Percentiles rank a stretch among this genome's conserved stretches.
Evolutionary conservation across 2,329 filamentous ascomycete genomes (phyloP).

Genomic region (Scleromitrula shiraiana): DNA sequence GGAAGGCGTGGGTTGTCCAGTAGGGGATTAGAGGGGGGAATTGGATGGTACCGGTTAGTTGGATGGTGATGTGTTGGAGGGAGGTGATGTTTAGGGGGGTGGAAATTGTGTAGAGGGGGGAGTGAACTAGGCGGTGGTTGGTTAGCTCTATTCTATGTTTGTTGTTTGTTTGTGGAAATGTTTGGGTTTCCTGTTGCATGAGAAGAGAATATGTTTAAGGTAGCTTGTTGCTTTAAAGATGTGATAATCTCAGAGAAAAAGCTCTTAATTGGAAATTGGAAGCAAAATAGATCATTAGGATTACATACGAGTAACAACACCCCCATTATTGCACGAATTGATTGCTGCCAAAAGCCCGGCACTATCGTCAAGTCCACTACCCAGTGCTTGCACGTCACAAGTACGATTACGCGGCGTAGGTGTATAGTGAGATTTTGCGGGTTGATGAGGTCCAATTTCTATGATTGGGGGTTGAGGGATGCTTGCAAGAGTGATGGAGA

Average conservation of each 20-base stretch:
- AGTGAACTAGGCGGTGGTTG: too few species aligned
- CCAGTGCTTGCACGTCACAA: neutral
- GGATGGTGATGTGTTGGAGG: conserved; percentile 2
- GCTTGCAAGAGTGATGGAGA: too few species aligned
- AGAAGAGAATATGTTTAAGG: too few species aligned
- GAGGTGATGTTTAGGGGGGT: neutral
- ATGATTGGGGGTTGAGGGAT: too few species aligned
- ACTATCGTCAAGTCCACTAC: neutral
- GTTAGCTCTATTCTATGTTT: too few species aligned
- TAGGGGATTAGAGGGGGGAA: neutral
- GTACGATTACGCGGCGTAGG: conserved; percentile 1
- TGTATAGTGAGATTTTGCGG: neutral
- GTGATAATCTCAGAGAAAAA: too few species aligned
- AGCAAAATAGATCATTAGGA: too few species aligned
- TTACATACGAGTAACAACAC: neutral
- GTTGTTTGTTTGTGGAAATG: too few species aligned
- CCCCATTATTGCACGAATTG: conserved; percentile 3
- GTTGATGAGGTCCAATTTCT: too few species aligned
- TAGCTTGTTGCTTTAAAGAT: too few species aligned
- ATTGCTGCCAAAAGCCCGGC: neutral
- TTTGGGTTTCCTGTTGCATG: too few species aligned
- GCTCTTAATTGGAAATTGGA: too few species aligned
- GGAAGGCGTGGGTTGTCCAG: neutral
- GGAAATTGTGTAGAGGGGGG: conserved; percentile 2
- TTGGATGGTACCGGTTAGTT: conserved; percentile 1